These are phyloP conservation scores for Gryganskiella cystojenkinii DNA, from an alignment of 192 early-diverging fungal species.

Conservation along the genomic window DNA sequence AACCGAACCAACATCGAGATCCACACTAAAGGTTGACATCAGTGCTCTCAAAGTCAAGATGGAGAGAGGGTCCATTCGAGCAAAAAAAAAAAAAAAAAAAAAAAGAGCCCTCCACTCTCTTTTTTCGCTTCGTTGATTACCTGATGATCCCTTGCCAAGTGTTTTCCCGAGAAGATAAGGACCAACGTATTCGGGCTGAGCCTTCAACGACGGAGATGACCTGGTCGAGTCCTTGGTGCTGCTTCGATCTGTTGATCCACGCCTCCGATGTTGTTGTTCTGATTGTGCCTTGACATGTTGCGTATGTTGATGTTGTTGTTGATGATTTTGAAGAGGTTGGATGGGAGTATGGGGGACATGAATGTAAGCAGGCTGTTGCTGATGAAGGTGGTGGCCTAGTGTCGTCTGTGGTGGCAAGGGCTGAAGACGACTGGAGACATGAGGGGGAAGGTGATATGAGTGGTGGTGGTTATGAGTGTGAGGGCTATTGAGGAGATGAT, in stretches of 20 bases:
- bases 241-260: constrained; percentile 14
- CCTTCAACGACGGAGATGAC: constrained; percentile 8
- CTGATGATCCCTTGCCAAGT: constrained; percentile 64
- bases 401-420: constrained; percentile 4
- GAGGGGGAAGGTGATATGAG: not conserved
- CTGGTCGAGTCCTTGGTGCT: constrained; percentile 20
- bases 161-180: constrained; percentile 60
- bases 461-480: no score
- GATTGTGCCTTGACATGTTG: constrained; percentile 17
- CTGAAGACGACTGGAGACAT: not conserved
- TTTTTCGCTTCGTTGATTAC: constrained; percentile 31
- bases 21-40: no score
- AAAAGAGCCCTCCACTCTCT: not conserved
- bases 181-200: constrained; percentile 50
- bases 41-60: no score
- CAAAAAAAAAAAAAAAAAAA: not conserved
- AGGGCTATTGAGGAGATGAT: not conserved
- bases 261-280: constrained; percentile 3
- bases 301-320: constrained; percentile 15
- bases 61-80: not conserved
- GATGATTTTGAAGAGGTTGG: constrained; percentile 5
- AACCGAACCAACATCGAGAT: no score
- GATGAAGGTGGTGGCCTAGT: not conserved
- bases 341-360: not conserved
- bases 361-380: not conserved